A percentile compares a stretch with the other conserved stretches of the same genome.
These are phyloP conservation scores for Dendrocalamus sinicus DNA, from an alignment of 176 grass and related monocot genomes.

Conservation along the genomic window DNA sequence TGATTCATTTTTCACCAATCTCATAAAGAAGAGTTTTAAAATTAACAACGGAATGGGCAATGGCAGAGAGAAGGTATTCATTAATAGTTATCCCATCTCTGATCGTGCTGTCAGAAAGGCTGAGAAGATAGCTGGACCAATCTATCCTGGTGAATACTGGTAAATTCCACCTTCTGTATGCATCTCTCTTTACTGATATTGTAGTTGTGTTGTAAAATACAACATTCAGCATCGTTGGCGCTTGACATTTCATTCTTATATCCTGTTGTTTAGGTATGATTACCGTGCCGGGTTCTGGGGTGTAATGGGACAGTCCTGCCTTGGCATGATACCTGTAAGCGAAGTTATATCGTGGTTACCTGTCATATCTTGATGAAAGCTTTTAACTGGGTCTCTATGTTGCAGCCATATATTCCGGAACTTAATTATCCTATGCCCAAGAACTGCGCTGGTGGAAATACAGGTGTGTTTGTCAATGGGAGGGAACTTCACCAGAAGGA, in stretches of 20 bases:
- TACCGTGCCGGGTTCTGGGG: constrained; percentile 96
- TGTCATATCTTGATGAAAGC: constrained; percentile 25
- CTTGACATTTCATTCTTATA: constrained; percentile 18
- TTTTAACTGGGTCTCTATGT: constrained; percentile 32
- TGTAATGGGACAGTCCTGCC: constrained; percentile 79
- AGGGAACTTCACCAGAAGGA: constrained; percentile 94
- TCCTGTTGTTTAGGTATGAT: constrained; percentile 71
- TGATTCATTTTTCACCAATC: constrained; percentile 85
- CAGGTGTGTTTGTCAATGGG: constrained; percentile 74
- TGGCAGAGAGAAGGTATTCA: constrained; percentile 69
- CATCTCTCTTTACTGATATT: constrained; percentile 11
- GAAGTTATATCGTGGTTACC: neutral
- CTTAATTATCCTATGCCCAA: constrained; percentile 94
- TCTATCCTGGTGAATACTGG: constrained; percentile 92
- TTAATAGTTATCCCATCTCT: constrained; percentile 79
- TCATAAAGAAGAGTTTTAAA: constrained; percentile 94
- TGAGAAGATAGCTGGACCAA: constrained; percentile 84
- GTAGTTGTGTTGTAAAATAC: neutral
- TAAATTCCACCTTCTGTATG: constrained; percentile 28
- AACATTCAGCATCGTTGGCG: neutral
- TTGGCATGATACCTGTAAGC: constrained; percentile 97
- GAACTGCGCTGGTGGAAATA: constrained; percentile 83
- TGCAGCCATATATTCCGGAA: constrained; percentile 81
- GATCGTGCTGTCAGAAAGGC: constrained; percentile 84
- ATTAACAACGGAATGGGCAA: constrained; percentile 51